Base-by-base conservation (phyloP, 2,329 filamentous ascomycete genomes). In the Cladosporium sp. region DNA sequence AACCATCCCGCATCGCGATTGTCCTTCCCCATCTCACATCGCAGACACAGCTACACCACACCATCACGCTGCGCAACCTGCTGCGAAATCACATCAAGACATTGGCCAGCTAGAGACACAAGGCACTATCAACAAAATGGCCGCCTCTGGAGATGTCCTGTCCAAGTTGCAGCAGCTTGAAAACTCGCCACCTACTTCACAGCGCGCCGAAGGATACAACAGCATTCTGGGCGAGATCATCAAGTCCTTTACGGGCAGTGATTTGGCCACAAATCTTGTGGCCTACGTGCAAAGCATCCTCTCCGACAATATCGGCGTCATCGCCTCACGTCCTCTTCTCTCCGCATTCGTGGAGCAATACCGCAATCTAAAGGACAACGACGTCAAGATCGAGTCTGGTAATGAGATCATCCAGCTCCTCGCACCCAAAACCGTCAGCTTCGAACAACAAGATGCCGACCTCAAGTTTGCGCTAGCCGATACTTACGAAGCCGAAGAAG, bases 381-480 rank as follows among this genome's bases (percentile, higher is more conserved):
- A 88, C 60, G 78, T 87, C 62, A 88, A 88, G 76, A 88, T 96
- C 67, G 83, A 86, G 64, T 88, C 92, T 49, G 92, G 66, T 82
- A 84, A 67, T 11, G 85, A 88, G 70, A 83, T 90, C n/a, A 82
- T 96, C 42, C 76, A 81, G 52, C 78, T 85, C 43, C 82, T 97
- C 54, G 73, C 82, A 71, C 75, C 88, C 73, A 84, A 84, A 62
- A 82, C 87, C 75, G 75, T 88, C 71, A 89, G 88, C 1, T 94
- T 91, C 69, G 86, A 94, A 74, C 92, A 97, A 73, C 91, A 96
- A 73, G 86, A 89, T 67, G 89, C 88, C 5, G 80, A 84, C 45
- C 81, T 97, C 56, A 89, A 92, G 64, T 86, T 93, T 69, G 84
- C 92, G 56, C 81, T 96, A 17, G 92, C 93, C 19, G 85, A 89